Percentiles rank a stretch among this genome's conserved stretches.
phyloP scores from a whole-genome alignment of 1,284 basidiomycete species.

The Sporisorium scitamineum region DNA sequence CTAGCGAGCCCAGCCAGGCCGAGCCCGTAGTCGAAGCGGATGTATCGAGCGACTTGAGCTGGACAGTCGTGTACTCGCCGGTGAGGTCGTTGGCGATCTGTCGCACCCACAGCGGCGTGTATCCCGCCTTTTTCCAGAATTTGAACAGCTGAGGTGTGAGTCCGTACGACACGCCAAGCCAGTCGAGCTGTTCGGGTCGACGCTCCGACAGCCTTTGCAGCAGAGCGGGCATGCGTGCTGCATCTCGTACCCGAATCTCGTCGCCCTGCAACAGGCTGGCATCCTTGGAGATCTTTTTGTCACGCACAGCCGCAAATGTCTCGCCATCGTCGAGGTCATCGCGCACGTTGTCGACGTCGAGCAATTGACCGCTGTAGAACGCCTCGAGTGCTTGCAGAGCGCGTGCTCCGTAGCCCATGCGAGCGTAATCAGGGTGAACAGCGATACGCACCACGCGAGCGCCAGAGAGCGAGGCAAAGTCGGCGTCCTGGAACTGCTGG shows the following conservation, averaged over 20 bases:
- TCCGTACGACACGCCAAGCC: slow-evolving; percentile 95
- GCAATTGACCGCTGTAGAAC: slow-evolving; percentile 89
- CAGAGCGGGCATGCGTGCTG: slow-evolving; percentile 87
- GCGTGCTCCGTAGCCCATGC: slow-evolving; percentile 95
- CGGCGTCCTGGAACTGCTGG: slow-evolving; percentile 95
- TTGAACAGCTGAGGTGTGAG: slow-evolving; percentile 87
- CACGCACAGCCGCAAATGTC: slow-evolving; percentile 70
- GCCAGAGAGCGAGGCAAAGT: slow-evolving; percentile 89
- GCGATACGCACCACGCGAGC: slow-evolving; percentile 93
- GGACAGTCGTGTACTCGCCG: slow-evolving; percentile 95
- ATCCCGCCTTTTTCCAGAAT: slow-evolving; percentile 97
- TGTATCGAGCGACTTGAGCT: slow-evolving; percentile 76
- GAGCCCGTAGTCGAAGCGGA: slow-evolving; percentile 70
- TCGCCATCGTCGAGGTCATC: slow-evolving; percentile 53
- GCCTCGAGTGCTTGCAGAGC: slow-evolving; percentile 87
- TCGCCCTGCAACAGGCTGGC: slow-evolving; percentile 43
- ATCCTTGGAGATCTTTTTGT: slow-evolving; percentile 66
- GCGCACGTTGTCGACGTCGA: slow-evolving; percentile 75
- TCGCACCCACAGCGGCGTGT: slow-evolving; percentile 89
- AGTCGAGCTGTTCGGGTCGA: slow-evolving; percentile 91
- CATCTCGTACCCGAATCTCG: slow-evolving; percentile 77
- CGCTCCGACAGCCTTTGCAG: slow-evolving; percentile 90
- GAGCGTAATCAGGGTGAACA: slow-evolving; percentile 93
- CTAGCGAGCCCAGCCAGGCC: slow-evolving; percentile 90
- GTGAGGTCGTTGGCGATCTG: slow-evolving; percentile 95